Conservation (phyloP, 345 rosid species). For the Raphanus sativus region DNA sequence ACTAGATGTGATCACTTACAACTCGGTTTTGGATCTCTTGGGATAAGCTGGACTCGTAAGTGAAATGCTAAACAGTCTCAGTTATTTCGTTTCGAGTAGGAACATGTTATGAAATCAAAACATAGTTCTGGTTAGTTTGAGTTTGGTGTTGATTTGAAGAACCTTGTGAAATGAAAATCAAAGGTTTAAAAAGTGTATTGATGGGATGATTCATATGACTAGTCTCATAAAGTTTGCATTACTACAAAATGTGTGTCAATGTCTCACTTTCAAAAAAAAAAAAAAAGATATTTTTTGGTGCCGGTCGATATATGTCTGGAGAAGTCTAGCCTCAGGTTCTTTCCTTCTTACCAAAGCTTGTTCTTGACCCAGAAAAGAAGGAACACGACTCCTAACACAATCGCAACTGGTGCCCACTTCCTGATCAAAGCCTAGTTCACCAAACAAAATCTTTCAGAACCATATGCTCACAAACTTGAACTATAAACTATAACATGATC, state of each 20-base stretch:
- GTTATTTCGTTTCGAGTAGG: background rate
- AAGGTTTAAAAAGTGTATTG: background rate
- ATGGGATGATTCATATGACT: slow-evolving; percentile 23
- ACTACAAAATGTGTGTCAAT: slow-evolving; percentile 40
- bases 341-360: slow-evolving; percentile 64
- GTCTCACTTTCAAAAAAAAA: slow-evolving; percentile 21
- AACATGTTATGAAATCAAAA: background rate
- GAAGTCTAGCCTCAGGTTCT: background rate
- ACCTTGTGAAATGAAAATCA: slow-evolving; percentile 17
- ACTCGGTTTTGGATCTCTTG: slow-evolving; percentile 42
- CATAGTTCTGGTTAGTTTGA: background rate
- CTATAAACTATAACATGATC: background rate
- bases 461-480: background rate
- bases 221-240: slow-evolving; percentile 31
- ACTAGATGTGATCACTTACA: slow-evolving; percentile 72
- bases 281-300: slow-evolving; percentile 18
- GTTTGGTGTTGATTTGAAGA: background rate
- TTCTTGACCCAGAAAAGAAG: slow-evolving; percentile 92
- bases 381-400: slow-evolving; percentile 89
- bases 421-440: slow-evolving; percentile 77
- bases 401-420: slow-evolving; percentile 96
- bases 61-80: slow-evolving; percentile 63
- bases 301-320: background rate
- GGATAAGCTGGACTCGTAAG: slow-evolving; percentile 57
- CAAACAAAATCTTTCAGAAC: slow-evolving; percentile 22